Evolutionary conservation across 2,329 filamentous ascomycete species (phyloP).

Genomic region (Aspergillus sp.): DNA sequence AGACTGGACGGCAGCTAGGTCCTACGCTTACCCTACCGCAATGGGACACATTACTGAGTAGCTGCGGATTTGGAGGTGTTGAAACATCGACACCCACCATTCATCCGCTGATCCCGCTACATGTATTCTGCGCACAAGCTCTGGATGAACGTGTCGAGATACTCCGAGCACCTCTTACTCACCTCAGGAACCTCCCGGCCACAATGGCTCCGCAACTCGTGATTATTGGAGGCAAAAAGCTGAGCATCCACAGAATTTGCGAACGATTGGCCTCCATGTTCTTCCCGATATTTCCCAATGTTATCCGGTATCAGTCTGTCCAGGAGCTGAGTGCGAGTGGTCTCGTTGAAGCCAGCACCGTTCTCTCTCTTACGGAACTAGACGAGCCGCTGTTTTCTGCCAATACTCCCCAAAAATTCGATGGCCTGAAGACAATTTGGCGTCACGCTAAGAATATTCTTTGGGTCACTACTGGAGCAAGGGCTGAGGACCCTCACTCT

Average conservation of each 20-base stretch:
- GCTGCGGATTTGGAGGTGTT: conserved; percentile 24
- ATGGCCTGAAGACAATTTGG: conserved; percentile 17
- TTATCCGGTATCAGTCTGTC: not conserved
- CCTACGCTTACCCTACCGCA: conserved; percentile 16
- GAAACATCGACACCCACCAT: conserved; percentile 7
- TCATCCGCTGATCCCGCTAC: not conserved
- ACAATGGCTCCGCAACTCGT: not conserved
- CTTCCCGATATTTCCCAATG: not conserved
- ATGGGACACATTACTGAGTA: conserved; percentile 22
- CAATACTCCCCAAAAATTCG: conserved; percentile 14
- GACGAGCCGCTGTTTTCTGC: conserved; percentile 21
- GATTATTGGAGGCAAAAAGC: not conserved
- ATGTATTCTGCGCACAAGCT: conserved; percentile 18
- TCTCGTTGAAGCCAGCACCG: not conserved
- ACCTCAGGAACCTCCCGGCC: not conserved
- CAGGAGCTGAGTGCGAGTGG: not conserved
- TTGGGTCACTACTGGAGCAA: conserved; percentile 17
- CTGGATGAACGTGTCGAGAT: conserved; percentile 12
- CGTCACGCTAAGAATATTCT: conserved; percentile 14
- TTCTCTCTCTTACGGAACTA: conserved; percentile 9
- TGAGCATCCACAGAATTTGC: not conserved
- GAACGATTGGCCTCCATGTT: not conserved
- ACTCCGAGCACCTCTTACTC: conserved; percentile 10
- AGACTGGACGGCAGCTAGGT: conserved; percentile 14
- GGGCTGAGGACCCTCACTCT: conserved; percentile 12